Percentiles rank a stretch among this genome's conserved stretches.
phyloP scores from a whole-genome alignment of 1,139 yeast genomes.

The Pichia sp. region DNA sequence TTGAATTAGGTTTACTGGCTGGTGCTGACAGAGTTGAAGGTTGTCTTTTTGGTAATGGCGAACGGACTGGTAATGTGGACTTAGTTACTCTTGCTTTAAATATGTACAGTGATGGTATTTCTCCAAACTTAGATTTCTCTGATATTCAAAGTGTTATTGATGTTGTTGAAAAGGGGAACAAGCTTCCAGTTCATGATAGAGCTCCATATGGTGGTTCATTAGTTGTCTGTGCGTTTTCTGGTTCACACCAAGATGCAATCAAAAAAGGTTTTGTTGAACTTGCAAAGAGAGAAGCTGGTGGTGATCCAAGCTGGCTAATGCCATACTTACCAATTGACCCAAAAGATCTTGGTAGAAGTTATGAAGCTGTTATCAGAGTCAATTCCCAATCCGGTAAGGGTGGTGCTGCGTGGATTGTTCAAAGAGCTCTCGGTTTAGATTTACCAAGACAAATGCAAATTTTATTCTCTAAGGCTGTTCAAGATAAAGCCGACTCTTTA shows the following conservation, averaged over 20 bases:
- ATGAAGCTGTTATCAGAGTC: constrained; percentile 96
- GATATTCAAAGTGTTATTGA: constrained; percentile 72
- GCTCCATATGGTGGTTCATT: constrained; percentile 97
- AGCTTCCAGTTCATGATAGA: constrained; percentile 86
- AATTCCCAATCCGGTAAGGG: constrained; percentile 98
- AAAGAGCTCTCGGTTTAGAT: constrained; percentile 81
- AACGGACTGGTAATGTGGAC: constrained; percentile 97
- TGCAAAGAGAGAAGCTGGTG: constrained; percentile 24
- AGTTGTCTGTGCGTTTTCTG: constrained; percentile 94
- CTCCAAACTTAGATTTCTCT: constrained; percentile 82
- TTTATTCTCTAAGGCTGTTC: constrained; percentile 80
- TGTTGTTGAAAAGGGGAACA: constrained; percentile 87
- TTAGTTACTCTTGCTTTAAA: constrained; percentile 87
- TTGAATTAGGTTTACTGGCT: constrained; percentile 88
- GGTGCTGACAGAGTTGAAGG: constrained; percentile 99
- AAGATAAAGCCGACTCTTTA: constrained; percentile 67
- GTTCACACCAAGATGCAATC: constrained; percentile 97
- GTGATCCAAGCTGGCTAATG: constrained; percentile 58
- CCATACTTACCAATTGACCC: constrained; percentile 98
- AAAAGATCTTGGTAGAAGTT: constrained; percentile 89
- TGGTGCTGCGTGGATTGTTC: constrained; percentile 96
- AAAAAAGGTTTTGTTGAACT: constrained; percentile 68
- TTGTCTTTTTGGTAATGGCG: constrained; percentile 95
- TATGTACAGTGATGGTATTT: constrained; percentile 87
- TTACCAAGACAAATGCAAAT: constrained; percentile 90